A percentile compares a stretch with the other conserved stretches of the same genome.
Evolutionary conservation across 2,329 filamentous ascomycete genomes (phyloP).

Genomic region (Claviceps pusilla): DNA sequence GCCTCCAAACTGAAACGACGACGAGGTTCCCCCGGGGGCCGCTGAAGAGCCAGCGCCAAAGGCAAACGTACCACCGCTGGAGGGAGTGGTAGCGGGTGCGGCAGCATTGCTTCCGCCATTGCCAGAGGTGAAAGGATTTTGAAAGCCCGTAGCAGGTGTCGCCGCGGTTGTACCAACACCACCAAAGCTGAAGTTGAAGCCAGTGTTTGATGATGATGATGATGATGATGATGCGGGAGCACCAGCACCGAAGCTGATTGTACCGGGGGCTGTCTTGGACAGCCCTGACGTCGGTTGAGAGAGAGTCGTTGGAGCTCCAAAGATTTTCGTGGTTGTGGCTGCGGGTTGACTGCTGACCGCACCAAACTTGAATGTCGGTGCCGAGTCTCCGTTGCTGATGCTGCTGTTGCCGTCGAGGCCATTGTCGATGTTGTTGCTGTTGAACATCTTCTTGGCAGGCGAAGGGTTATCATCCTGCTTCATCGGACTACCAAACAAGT

Average conservation of each 20-base stretch:
- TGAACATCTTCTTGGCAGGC: conserved; percentile 22
- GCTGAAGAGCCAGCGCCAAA: conserved; percentile 19
- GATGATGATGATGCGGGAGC: conserved; percentile 4
- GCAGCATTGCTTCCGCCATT: conserved; percentile 11
- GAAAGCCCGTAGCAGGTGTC: conserved; percentile 17
- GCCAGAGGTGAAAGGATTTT: conserved; percentile 25
- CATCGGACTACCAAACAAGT: conserved; percentile 28
- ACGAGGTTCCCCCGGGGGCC: conserved; percentile 12
- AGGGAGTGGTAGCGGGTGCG: conserved; percentile 9
- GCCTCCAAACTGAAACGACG: conserved; percentile 25
- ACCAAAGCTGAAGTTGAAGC: conserved; percentile 19
- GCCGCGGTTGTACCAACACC: conserved; percentile 5
- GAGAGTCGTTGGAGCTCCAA: conserved; percentile 16
- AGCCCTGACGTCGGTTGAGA: conserved; percentile 3
- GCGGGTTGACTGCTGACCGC: conserved; percentile 4
- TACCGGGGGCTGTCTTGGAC: conserved; percentile 7
- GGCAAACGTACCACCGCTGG: conserved; percentile 20
- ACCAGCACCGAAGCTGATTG: conserved; percentile 24
- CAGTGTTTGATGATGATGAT: conserved; percentile 7
- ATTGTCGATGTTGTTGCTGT: conserved; percentile 6
- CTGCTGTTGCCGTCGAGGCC: conserved; percentile 3
- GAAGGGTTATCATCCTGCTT: conserved; percentile 26
- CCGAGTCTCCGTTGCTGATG: conserved; percentile 12
- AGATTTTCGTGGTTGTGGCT: conserved; percentile 23
- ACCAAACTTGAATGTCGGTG: conserved; percentile 23